Evolutionary conservation across 2,329 filamentous ascomycete genomes (phyloP), one percentile per base, ranked within the genome.

Genomic region (Calonectria montana): DNA sequence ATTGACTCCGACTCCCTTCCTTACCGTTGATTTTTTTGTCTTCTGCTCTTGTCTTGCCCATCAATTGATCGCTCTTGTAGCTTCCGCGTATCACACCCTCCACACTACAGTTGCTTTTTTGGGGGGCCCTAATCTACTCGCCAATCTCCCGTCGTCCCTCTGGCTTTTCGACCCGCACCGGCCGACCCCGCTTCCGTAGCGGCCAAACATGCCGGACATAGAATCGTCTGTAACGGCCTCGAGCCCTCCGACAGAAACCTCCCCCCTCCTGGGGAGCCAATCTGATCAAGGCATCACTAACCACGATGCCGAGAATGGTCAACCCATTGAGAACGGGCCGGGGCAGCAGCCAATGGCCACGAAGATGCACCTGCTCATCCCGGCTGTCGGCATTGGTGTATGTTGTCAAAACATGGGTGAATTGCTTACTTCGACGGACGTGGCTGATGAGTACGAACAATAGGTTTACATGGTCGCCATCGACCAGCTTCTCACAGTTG

Each of bases 401-500:
- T 29, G 71, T 37, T 23, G 9, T 47, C 50, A 39, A 45, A 25
- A 12, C 13, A 27, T 27, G 21, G 15, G 31, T 47, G 43, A 25
- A 23, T 29, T 39, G 21, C n/a, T 25, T 25, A 2, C n/a, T 67
- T 61, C 77, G n/a, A 50, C 23, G 16, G 7, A 23, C 25, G 8
- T 21, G 12, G 15, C 37, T 70, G 21, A 67, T 12, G 25, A 25
- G n/a, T 3, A 25, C 1, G 15, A 8, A 25, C 1, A 18, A 59
- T 78, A 93, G 92, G 85, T 95, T 47, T 94, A 94, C 79, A 86
- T 96, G 9, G 89, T 92, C 23, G 92, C 94, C 4, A 88, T 92
- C 63, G 94, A 96, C 79, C 93, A 95, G 81, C 94, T 94, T 0
- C 90, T 96, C 66, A 91, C 94, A 35, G 90, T 96, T 61, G 91